These are phyloP conservation scores for Solanum aculeatissimum DNA, from an alignment of 305 asterid genomes.

Conservation along the genomic window DNA sequence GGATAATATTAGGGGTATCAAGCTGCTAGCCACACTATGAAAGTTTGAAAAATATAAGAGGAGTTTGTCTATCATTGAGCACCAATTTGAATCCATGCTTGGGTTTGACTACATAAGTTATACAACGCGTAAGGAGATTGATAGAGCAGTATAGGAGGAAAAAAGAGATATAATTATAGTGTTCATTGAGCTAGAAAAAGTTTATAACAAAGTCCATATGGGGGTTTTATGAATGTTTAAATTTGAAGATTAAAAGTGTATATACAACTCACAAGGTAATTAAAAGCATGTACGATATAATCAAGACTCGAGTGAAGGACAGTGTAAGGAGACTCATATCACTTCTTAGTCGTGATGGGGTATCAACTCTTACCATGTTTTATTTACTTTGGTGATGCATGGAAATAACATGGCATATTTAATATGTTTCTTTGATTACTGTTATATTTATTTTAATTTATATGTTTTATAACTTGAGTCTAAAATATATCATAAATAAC, in stretches of 20 bases:
- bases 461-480: background rate
- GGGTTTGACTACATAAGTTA: background rate
- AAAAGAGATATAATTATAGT: background rate
- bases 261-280: background rate
- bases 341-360: accelerated
- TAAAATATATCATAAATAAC: background rate
- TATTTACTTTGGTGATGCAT: background rate
- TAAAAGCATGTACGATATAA: background rate
- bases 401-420: background rate
- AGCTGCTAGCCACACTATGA: background rate
- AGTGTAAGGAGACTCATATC: background rate
- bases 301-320: background rate
- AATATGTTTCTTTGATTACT: background rate
- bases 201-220: background rate
- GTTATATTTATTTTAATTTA: background rate
- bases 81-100: background rate
- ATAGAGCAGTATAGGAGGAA: background rate
- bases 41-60: background rate
- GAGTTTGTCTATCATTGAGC: background rate
- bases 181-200: background rate
- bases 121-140: background rate
- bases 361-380: background rate
- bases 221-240: background rate
- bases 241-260: background rate
- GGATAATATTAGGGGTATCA: background rate